Evolutionary conservation across 1,139 yeast species (phyloP).

Genomic region (Starmera stellimalicola): DNA sequence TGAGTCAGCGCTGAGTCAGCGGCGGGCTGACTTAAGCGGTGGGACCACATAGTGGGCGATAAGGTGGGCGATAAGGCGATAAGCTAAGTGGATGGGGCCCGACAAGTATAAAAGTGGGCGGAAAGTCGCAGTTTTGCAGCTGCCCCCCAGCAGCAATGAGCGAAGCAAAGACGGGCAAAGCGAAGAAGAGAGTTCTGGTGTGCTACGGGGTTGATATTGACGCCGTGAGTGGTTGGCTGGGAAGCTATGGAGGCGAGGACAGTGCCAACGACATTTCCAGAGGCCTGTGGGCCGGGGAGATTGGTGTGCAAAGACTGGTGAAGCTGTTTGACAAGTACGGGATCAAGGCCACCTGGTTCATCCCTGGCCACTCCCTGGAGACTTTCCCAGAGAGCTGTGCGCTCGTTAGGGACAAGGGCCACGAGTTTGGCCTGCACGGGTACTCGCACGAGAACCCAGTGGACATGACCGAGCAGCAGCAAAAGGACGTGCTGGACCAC

Average conservation of each 20-base stretch:
- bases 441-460: constrained; percentile 26
- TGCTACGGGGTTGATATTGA: constrained; percentile 26
- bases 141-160: not conserved
- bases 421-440: constrained; percentile 25
- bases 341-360: constrained; percentile 26
- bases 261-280: constrained; percentile 24
- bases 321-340: constrained; percentile 22
- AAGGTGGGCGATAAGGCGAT: too few relatives aligned
- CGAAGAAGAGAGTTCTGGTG: constrained; percentile 18
- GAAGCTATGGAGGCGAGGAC: constrained; percentile 26
- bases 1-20: too few relatives aligned
- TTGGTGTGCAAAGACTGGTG: constrained; percentile 24
- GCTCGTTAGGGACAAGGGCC: constrained; percentile 22
- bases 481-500: constrained; percentile 23
- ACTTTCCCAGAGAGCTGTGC: constrained; percentile 25
- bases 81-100: too few relatives aligned
- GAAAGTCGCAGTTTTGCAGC: too few relatives aligned
- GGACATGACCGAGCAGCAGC: constrained; percentile 24
- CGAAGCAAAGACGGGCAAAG: not conserved
- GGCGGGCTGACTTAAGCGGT: too few relatives aligned
- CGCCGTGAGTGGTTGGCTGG: constrained; percentile 26
- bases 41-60: too few relatives aligned
- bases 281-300: constrained; percentile 25
- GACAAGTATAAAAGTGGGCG: too few relatives aligned
- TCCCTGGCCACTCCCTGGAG: constrained; percentile 26